Base-by-base conservation (phyloP, 2,329 filamentous ascomycete species). In the Arthrobotrys sphaeroides region DNA sequence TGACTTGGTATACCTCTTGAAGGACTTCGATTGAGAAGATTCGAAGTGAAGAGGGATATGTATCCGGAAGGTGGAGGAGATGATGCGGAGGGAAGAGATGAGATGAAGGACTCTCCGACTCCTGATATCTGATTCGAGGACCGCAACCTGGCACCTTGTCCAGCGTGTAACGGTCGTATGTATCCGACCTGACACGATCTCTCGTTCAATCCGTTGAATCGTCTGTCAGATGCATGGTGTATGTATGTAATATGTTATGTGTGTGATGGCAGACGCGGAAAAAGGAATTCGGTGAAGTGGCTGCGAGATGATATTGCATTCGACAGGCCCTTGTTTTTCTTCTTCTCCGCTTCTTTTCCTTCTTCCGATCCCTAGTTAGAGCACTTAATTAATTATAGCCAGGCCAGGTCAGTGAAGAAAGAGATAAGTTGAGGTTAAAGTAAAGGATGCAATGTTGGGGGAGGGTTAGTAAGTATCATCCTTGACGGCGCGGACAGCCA, bases 41-140 rank as follows among this genome's bases (percentile, higher is more conserved):
- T 10, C 24, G 7, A 28, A 3, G 53, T 2, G 28, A 49, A 43
- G 16, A 36, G 5, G 28, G 24, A 24, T 16, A 24, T 55, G 51
- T 55, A 55, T 72, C 59, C 59, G 67, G 67, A 64, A 72, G 67
- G 67, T 72, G 45, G 28, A 57, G 57, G 59, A 70, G 55, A 47
- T 12, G 33, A 38, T 5, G 33, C 31, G 57, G 28, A n/a, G 66
- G 20, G 67, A 72, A 57, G 67, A 72, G 67, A 72, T 55, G 57
- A 72, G 59, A 72, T 65, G 57, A 57, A 64, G n/a, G 22, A 36
- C 47, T 26, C 20, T n/a, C n/a, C n/a, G n/a, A n/a, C n/a, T n/a
- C n/a, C n/a, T n/a, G n/a, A n/a, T n/a, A n/a, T n/a, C 42, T 64
- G 24, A 47, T 36, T 67, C 49, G 53, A 60, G 22, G 20, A 28